Evolutionary conservation across 371 early-diverging fungal species (phyloP).

Genomic region (Rhizopus sp.): DNA sequence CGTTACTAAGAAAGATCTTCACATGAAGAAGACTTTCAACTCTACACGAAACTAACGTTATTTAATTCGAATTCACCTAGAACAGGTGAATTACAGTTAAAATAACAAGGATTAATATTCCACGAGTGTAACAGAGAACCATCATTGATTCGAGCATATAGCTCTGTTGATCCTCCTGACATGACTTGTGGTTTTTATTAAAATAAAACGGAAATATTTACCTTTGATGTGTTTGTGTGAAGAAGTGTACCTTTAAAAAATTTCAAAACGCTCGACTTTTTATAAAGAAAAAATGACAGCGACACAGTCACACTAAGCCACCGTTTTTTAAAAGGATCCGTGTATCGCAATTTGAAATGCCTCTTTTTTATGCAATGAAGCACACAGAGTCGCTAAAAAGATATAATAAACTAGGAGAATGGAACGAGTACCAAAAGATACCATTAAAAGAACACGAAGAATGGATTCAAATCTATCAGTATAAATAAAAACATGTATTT

Average conservation of each 20-base stretch:
- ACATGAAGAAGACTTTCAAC: slow-evolving; percentile 29
- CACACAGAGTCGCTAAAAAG: too few species aligned
- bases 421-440: too few species aligned
- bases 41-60: slow-evolving; percentile 30
- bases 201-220: neutral
- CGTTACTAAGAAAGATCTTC: slow-evolving; percentile 24
- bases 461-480: too few species aligned
- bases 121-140: slow-evolving; percentile 41
- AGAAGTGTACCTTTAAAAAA: too few species aligned
- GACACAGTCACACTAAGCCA: slow-evolving; percentile 14
- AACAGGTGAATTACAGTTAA: slow-evolving; percentile 35
- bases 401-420: too few species aligned
- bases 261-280: neutral
- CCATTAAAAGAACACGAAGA: too few species aligned
- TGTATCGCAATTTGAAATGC: too few species aligned
- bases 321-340: slow-evolving; percentile 1
- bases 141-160: slow-evolving; percentile 25
- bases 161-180: slow-evolving; percentile 32
- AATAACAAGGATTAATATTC: slow-evolving; percentile 28
- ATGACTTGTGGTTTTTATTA: slow-evolving; percentile 32
- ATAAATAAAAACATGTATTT: too few species aligned
- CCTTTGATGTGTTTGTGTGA: too few species aligned
- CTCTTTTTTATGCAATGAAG: too few species aligned
- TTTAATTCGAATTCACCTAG: slow-evolving; percentile 28
- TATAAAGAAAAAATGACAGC: too few species aligned